Conservation (phyloP, 2,329 filamentous ascomycete species). For the Alternaria sp. region DNA sequence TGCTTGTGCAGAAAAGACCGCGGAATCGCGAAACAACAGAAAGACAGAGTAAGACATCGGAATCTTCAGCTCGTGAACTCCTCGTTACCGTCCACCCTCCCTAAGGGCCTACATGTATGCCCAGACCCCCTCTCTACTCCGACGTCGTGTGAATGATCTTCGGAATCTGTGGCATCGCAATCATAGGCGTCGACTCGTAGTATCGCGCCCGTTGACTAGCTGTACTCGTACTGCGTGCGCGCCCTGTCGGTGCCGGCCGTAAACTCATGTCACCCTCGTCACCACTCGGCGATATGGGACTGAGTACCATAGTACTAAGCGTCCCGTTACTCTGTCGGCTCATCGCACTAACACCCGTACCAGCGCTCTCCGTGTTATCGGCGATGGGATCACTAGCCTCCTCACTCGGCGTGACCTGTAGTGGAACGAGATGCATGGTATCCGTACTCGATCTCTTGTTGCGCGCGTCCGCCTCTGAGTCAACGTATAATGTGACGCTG, state of each 20-base stretch:
- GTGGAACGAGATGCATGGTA: constrained; percentile 32
- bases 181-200: constrained; percentile 36
- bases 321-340: constrained; percentile 27
- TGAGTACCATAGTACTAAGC: constrained; percentile 30
- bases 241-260: constrained; percentile 13
- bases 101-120: background rate
- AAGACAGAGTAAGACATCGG: background rate
- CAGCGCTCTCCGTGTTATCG: constrained; percentile 17
- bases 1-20: background rate
- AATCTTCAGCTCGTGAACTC: background rate
- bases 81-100: too few relatives aligned
- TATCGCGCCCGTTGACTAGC: constrained; percentile 34
- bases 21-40: background rate
- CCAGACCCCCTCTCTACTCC: constrained; percentile 5
- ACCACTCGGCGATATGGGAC: constrained; percentile 23
- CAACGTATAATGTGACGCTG: constrained; percentile 41
- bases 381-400: constrained; percentile 21
- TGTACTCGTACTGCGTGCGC: constrained; percentile 39
- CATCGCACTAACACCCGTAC: constrained; percentile 28
- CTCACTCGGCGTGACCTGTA: constrained; percentile 35
- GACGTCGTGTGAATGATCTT: constrained; percentile 41
- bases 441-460: constrained; percentile 32
- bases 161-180: constrained; percentile 30
- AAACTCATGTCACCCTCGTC: constrained; percentile 25
- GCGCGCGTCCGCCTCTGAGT: constrained; percentile 25